Percentiles rank a stretch among this genome's conserved stretches.
These are phyloP conservation scores for Starmera caribaea DNA, from an alignment of 805 yeast species.

Conservation along the genomic window DNA sequence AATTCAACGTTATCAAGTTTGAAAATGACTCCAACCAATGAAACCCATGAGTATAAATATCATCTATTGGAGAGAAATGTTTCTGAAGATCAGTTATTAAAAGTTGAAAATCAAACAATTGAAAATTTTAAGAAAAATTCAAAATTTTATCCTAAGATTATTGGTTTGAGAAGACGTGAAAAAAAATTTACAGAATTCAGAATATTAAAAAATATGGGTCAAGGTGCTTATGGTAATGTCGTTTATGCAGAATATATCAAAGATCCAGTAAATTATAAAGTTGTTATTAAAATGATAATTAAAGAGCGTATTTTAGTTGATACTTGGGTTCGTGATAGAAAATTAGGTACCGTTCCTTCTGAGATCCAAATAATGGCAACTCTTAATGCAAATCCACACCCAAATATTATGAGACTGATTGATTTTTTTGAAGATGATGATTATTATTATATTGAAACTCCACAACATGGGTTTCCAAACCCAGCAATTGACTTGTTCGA, in stretches of 20 bases:
- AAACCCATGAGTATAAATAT: constrained; percentile 3
- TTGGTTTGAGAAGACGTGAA: constrained; percentile 62
- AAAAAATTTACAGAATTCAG: constrained; percentile 65
- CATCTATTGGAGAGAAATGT: constrained; percentile 7
- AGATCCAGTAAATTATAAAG: constrained; percentile 46
- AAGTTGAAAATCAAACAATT: constrained; percentile 35
- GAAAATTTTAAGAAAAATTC: constrained; percentile 27
- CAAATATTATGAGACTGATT: constrained; percentile 72
- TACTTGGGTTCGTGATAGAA: constrained; percentile 93
- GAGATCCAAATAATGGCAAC: constrained; percentile 90
- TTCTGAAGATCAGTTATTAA: constrained; percentile 32
- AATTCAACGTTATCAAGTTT: constrained; percentile 10
- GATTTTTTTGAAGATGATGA: constrained; percentile 91
- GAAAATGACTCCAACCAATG: constrained; percentile 2
- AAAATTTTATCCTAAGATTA: constrained; percentile 26
- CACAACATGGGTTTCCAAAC: constrained; percentile 72
- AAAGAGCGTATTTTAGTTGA: constrained; percentile 91
- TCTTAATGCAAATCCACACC: constrained; percentile 71
- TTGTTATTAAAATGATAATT: constrained; percentile 81
- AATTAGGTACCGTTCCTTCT: constrained; percentile 89
- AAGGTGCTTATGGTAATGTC: constrained; percentile 96
- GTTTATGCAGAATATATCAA: constrained; percentile 61
- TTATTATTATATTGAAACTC: constrained; percentile 85
- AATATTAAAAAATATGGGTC: constrained; percentile 75
- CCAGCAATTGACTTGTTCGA: constrained; percentile 94